Percentiles rank a stretch among this genome's conserved stretches.
phyloP scores from a whole-genome alignment of 2,329 filamentous ascomycete genomes.

The Apiospora marii region DNA sequence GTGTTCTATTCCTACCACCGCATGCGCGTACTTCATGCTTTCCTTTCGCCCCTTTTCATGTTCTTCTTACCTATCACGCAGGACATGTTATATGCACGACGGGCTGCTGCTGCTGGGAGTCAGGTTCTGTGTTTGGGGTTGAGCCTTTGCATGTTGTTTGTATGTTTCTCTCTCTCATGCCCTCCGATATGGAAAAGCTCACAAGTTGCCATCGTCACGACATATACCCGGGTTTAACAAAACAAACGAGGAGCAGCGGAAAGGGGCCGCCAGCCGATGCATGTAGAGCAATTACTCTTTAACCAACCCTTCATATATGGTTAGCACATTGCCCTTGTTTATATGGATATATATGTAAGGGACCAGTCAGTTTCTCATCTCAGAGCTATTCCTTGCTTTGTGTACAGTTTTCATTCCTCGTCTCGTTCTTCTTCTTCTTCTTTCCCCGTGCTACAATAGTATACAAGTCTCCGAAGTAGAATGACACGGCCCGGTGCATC shows the following conservation, averaged over 20 bases:
- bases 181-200: not conserved
- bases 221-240: not conserved
- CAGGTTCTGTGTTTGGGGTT: not conserved
- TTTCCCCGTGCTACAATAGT: not conserved
- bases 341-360: not conserved
- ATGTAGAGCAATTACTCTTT: no score
- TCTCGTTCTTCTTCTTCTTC: not conserved
- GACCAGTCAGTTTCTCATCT: not conserved
- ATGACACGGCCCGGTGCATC: not conserved
- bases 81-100: not conserved
- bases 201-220: not conserved
- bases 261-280: not conserved
- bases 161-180: no score
- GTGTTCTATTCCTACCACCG: not conserved
- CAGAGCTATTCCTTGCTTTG: not conserved
- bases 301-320: no score
- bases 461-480: no score
- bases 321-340: not conserved
- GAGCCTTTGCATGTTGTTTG: no score
- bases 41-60: not conserved
- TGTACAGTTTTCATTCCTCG: not conserved
- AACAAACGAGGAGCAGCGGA: not conserved
- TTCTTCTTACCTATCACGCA: not conserved
- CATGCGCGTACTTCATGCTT: not conserved
- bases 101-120: not conserved